Percentiles rank a stretch among this genome's conserved stretches.
phyloP scores from a whole-genome alignment of 257 asterid genomes.

The Penstemon eatonii region DNA sequence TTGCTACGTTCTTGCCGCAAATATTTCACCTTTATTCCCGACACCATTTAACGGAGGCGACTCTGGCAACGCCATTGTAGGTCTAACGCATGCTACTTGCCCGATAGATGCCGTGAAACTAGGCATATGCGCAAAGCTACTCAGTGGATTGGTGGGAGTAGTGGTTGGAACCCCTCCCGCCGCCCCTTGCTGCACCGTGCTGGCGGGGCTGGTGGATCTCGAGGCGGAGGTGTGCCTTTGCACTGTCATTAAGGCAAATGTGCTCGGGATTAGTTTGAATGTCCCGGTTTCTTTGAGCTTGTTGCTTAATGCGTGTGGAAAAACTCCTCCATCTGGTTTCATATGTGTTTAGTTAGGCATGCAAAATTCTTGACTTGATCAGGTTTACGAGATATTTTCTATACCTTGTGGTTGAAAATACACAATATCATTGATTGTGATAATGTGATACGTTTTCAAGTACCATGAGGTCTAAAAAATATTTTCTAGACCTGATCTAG shows the following conservation, averaged over 20 bases:
- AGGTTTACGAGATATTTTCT: too few relatives aligned
- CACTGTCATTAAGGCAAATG: slow-evolving; percentile 34
- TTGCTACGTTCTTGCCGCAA: slow-evolving; percentile 22
- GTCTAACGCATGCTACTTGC: slow-evolving; percentile 18
- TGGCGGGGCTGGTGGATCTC: slow-evolving; percentile 29
- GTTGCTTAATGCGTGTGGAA: slow-evolving; percentile 34
- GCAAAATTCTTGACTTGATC: too few relatives aligned
- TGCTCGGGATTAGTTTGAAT: slow-evolving; percentile 30
- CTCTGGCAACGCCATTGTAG: background rate
- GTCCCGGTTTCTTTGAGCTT: slow-evolving; percentile 28
- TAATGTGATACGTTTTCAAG: too few relatives aligned
- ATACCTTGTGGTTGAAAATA: too few relatives aligned
- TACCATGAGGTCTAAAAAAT: too few relatives aligned
- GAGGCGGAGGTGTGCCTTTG: slow-evolving; percentile 38
- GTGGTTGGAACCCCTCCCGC: slow-evolving; percentile 31
- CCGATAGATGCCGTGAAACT: slow-evolving; percentile 32
- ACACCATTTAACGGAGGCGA: background rate
- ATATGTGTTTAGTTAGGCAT: slow-evolving; percentile 18
- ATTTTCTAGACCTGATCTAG: too few relatives aligned
- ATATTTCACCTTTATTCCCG: background rate
- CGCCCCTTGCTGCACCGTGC: slow-evolving; percentile 32
- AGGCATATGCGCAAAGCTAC: slow-evolving; percentile 36
- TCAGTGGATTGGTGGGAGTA: slow-evolving; percentile 28
- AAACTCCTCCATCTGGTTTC: slow-evolving; percentile 22
- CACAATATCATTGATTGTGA: too few relatives aligned